Base-by-base conservation (phyloP, 176 grass and related monocot genomes). In the Oryza glaberrima region DNA sequence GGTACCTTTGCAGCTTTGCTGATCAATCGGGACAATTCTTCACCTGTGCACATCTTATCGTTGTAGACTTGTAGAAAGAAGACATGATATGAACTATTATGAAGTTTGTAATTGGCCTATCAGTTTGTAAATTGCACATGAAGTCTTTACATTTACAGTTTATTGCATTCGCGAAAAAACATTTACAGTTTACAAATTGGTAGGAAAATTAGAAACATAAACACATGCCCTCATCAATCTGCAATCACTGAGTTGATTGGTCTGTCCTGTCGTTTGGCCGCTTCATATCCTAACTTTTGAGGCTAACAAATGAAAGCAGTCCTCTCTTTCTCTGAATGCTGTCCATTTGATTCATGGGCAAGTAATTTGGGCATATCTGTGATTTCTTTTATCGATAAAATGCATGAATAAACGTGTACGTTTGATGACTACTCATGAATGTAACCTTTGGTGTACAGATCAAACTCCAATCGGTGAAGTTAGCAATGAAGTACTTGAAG, bases 401-500 rank as follows among this genome's bases (percentile, higher is more conserved):
- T 69, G 65, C 41, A 49, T 72, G 70, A 26, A 58, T 0, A 41
- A 25, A 72, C 52, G 13, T 86, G 14, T 7, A 44, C 51, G 23
- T 25, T n/a, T 60, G 26, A 48, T 81, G 10, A 46, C 11, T 46
- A 20, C n/a, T 81, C 67, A 89, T 49, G 69, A 65, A 85, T 35
- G 77, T 54, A 46, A 43, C 6, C 23, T 75, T 26, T 69, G n/a
- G 20, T 69, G 72, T 43, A 58, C 81, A 98, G 97, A 99, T 99
- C 26, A 99, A 99, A 78, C 85, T 94, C 41, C 88, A 94, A 26
- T 96, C 94, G 0, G 94, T 94, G 25, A 99, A 96, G 73, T 54
- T 99, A 70, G 97, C 97, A 36, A 94, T 90, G 91, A 96, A 88
- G 54, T 92, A 94, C 79, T 82, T 99, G 82, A 92, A 88, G 89